Conservation (phyloP, 2,329 filamentous ascomycete genomes). For the Atkinsonella hypoxylon region DNA sequence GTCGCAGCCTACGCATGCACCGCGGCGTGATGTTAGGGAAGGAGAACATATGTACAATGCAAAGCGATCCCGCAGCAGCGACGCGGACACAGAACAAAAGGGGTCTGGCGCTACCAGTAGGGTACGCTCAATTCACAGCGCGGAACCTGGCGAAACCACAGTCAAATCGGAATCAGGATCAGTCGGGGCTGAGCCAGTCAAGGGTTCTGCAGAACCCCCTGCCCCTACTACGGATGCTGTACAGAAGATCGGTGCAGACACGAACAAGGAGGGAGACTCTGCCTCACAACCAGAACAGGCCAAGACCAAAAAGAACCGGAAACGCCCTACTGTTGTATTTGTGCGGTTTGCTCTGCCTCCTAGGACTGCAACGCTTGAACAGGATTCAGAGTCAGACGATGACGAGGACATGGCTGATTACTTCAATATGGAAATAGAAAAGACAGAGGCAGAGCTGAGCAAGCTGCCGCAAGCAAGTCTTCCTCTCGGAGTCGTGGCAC, state of each 20-base stretch:
- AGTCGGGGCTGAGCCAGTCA: background rate
- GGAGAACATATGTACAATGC: conserved; percentile 25
- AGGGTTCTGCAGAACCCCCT: background rate
- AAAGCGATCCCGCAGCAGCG: conserved; percentile 40
- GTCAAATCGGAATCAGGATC: conserved; percentile 23
- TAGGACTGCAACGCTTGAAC: conserved; percentile 20
- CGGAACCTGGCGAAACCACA: conserved; percentile 35
- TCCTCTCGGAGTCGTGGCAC: conserved; percentile 30
- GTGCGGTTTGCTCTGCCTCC: conserved; percentile 29
- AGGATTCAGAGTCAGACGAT: conserved; percentile 38
- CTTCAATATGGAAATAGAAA: conserved; percentile 39
- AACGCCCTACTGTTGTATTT: conserved; percentile 18
- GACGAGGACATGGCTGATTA: conserved; percentile 48
- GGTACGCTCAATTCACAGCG: conserved; percentile 27
- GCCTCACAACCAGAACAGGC: background rate
- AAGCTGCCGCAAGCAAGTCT: conserved; percentile 30
- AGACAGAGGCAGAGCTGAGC: conserved; percentile 36
- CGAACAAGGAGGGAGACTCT: background rate
- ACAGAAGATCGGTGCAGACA: background rate
- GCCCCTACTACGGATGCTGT: background rate
- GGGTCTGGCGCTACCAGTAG: conserved; percentile 21
- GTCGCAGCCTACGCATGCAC: conserved; percentile 26
- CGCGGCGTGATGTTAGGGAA: conserved; percentile 25
- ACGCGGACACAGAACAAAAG: conserved; percentile 34
- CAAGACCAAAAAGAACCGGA: conserved; percentile 13